Evolutionary conservation across 2,329 filamentous ascomycete genomes (phyloP).

Genomic region (Aspergillus sp.): DNA sequence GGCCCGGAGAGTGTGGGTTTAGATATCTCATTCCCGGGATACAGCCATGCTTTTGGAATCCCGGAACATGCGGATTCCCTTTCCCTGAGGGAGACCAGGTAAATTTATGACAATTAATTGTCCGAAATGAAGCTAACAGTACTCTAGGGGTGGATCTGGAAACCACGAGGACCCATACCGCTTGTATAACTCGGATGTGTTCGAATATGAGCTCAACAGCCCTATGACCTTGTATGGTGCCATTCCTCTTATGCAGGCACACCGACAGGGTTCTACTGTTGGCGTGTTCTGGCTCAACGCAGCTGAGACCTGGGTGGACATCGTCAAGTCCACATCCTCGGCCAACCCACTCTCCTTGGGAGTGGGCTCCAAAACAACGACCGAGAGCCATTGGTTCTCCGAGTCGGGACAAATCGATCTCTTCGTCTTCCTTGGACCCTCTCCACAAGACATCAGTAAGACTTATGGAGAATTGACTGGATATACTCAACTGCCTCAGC

Average conservation of each 20-base stretch:
- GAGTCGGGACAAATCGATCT: constrained; percentile 85
- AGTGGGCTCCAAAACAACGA: constrained; percentile 63
- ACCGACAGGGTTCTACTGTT: constrained; percentile 87
- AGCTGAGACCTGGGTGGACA: constrained; percentile 96
- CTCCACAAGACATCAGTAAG: constrained; percentile 73
- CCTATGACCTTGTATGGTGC: constrained; percentile 98
- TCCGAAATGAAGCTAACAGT: constrained; percentile 13
- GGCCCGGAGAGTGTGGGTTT: constrained; percentile 88
- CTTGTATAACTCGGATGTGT: constrained; percentile 94
- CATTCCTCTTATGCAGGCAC: constrained; percentile 97
- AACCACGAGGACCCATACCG: constrained; percentile 87
- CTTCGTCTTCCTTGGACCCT: constrained; percentile 90
- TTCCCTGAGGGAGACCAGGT: constrained; percentile 82
- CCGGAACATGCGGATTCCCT: constrained; percentile 87
- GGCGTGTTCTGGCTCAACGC: constrained; percentile 97
- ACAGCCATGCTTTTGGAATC: constrained; percentile 89
- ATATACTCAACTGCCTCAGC: constrained; percentile 83
- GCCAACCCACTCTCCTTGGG: constrained; percentile 76
- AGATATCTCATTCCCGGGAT: constrained; percentile 88
- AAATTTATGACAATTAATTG: constrained; percentile 8
- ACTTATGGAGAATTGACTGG: constrained; percentile 88
- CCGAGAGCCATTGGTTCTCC: constrained; percentile 94
- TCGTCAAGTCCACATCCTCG: constrained; percentile 71
- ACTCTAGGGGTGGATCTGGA: constrained; percentile 65
- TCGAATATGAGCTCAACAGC: constrained; percentile 94